A percentile compares a stretch with the other conserved stretches of the same genome.
Conservation (phyloP, 257 asterid genomes). For the Petunia axillaris region DNA sequence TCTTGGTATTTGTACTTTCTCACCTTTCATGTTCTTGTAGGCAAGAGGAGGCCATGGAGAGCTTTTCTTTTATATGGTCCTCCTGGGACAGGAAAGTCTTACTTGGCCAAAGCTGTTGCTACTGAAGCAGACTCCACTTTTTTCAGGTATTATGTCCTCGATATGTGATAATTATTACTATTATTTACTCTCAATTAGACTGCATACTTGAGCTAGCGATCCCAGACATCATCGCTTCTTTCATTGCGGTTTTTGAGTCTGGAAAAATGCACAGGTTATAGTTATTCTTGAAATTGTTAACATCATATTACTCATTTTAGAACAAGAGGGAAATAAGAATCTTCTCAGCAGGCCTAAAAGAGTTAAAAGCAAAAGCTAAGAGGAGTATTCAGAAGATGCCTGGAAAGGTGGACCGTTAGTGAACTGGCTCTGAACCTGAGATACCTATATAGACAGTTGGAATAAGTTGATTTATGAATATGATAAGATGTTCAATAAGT, state of each 20-base stretch:
- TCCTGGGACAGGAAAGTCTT: conserved; percentile 98
- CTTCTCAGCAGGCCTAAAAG: not conserved
- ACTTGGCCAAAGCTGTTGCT: conserved; percentile 98
- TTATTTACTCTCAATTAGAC: not conserved
- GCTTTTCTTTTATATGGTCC: conserved; percentile 99
- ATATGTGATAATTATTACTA: not conserved
- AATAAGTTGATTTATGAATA: not conserved
- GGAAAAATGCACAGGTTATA: conserved; percentile 6
- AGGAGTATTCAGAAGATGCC: not conserved
- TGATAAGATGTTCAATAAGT: not conserved
- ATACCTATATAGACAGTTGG: not conserved
- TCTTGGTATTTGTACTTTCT: not conserved
- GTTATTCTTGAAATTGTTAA: not conserved
- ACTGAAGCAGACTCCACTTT: conserved; percentile 98
- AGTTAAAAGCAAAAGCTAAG: not conserved
- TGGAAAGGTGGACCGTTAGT: not conserved
- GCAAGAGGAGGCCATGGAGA: conserved; percentile 97
- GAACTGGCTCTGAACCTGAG: not conserved
- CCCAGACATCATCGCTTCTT: not conserved
- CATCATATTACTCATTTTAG: not conserved
- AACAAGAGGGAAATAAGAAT: not conserved
- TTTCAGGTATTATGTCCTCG: conserved; percentile 63
- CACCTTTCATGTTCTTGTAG: conserved; percentile 38
- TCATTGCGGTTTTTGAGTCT: not conserved
- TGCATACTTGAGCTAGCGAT: not conserved